phyloP scores from a whole-genome alignment of 208 protist genomes.

The Lotmaria passim region DNA sequence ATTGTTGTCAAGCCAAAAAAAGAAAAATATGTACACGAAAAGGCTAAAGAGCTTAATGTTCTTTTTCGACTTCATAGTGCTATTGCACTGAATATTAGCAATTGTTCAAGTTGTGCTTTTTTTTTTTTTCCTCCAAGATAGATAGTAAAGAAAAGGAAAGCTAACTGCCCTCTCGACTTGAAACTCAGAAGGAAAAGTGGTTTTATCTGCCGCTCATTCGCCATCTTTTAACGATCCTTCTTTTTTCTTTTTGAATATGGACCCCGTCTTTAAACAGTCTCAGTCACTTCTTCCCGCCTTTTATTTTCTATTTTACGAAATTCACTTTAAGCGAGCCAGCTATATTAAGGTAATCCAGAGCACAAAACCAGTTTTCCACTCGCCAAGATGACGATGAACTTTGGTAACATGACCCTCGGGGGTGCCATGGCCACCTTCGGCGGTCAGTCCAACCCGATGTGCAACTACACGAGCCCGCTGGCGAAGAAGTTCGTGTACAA shows the following conservation, averaged over 20 bases:
- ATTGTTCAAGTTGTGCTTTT: too few relatives aligned
- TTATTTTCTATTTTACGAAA: background rate
- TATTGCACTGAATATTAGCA: too few relatives aligned
- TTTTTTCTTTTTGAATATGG: too few relatives aligned
- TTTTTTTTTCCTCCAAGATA: too few relatives aligned
- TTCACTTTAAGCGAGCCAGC: conserved; percentile 7
- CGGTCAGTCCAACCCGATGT: conserved; percentile 86
- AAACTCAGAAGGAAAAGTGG: background rate
- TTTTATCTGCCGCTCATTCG: too few relatives aligned
- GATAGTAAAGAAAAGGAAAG: conserved; percentile 1
- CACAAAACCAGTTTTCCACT: conserved; percentile 12
- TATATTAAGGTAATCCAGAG: conserved; percentile 9
- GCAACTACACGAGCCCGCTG: conserved; percentile 89
- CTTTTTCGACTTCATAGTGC: too few relatives aligned
- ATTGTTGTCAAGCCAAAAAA: too few relatives aligned
- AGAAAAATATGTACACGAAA: too few relatives aligned
- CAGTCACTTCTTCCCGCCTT: background rate
- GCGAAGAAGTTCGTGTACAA: conserved; percentile 92
- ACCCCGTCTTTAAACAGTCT: too few relatives aligned
- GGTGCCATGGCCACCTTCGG: conserved; percentile 89
- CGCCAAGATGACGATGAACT: conserved; percentile 88
- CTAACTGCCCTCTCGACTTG: background rate
- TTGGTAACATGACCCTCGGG: conserved; percentile 82
- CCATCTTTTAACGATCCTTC: too few relatives aligned
- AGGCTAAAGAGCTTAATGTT: too few relatives aligned